Evolutionary conservation across 2,329 filamentous ascomycete genomes (phyloP).

Genomic region (Epichloe coenophiala): DNA sequence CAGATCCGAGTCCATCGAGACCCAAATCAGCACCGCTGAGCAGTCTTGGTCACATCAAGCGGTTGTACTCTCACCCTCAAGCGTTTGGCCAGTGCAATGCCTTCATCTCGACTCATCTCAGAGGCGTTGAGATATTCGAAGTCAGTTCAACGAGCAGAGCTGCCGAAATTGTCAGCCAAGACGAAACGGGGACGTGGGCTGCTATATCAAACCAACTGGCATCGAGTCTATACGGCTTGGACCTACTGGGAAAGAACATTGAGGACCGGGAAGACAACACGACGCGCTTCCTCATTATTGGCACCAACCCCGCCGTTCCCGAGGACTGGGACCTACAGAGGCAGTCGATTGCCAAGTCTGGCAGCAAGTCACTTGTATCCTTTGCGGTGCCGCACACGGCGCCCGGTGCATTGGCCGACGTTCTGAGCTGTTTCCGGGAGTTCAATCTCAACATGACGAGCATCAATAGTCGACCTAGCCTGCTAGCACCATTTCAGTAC

Average conservation of each 20-base stretch:
- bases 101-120: constrained; percentile 60
- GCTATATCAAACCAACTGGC: constrained; percentile 71
- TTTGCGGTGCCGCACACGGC: constrained; percentile 69
- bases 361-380: constrained; percentile 60
- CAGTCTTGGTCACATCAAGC: constrained; percentile 49
- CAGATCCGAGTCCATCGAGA: constrained; percentile 28
- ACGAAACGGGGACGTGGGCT: constrained; percentile 46
- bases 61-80: constrained; percentile 87
- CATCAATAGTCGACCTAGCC: constrained; percentile 76
- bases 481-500: constrained; percentile 69
- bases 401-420: constrained; percentile 73
- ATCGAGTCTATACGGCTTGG: constrained; percentile 51
- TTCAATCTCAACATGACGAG: constrained; percentile 72
- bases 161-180: constrained; percentile 58
- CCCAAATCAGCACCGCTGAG: constrained; percentile 33
- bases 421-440: constrained; percentile 63
- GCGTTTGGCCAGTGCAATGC: constrained; percentile 81
- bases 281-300: constrained; percentile 65
- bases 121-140: constrained; percentile 66
- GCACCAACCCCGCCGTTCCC: constrained; percentile 18
- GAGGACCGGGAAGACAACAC: constrained; percentile 64
- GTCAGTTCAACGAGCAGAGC: constrained; percentile 76
- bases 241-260: constrained; percentile 55
- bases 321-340: constrained; percentile 14
- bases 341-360: constrained; percentile 12